Evolutionary conservation across 345 rosid species (phyloP).

Genomic region (Eucalyptus erythrocorys): DNA sequence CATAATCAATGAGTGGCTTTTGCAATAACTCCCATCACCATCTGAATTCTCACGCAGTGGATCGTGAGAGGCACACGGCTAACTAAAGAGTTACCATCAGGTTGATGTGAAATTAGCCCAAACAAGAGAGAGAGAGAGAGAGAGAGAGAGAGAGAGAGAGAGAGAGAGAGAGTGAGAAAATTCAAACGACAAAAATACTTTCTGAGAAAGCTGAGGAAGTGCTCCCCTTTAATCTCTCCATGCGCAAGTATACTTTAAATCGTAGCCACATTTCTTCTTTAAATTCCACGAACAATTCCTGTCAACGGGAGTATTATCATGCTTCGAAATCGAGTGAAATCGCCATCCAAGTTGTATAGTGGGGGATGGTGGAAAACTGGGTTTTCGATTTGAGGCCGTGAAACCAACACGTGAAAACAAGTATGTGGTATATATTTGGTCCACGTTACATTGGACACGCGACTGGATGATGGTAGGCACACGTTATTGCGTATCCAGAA

Average conservation of each 20-base stretch:
- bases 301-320: not conserved
- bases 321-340: not conserved
- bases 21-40: not conserved
- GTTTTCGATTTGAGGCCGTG: not conserved
- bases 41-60: not conserved
- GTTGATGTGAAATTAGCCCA: not conserved
- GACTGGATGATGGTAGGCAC: not conserved
- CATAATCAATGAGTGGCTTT: not conserved
- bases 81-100: not conserved
- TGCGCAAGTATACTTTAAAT: not conserved
- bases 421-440: not conserved
- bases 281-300: not conserved
- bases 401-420: not conserved
- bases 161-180: not conserved
- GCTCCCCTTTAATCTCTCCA: not conserved
- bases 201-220: not conserved
- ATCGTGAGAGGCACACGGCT: not conserved
- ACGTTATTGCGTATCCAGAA: not conserved
- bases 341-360: not conserved
- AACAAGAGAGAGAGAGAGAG: not conserved
- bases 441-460: not conserved
- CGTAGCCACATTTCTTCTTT: not conserved
- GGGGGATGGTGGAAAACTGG: not conserved
- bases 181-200: not conserved
- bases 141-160: not conserved